Percentiles rank a stretch among this genome's conserved stretches.
Evolutionary conservation across 371 early-diverging fungal genomes (phyloP).

Genomic region (Saksenaea oblongispora): DNA sequence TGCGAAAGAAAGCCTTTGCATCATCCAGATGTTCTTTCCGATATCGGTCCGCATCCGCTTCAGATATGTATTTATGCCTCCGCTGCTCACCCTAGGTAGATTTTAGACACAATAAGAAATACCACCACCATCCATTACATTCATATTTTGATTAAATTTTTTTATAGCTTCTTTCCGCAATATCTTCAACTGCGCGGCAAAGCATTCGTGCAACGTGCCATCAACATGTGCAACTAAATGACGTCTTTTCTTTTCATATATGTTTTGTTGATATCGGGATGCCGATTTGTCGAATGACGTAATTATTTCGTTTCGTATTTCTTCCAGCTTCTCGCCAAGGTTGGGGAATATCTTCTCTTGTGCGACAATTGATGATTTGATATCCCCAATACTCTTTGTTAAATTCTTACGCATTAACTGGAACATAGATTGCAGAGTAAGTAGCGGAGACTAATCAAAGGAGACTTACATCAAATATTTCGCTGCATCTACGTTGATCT

Average conservation of each 20-base stretch:
- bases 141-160: constrained; percentile 56
- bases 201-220: constrained; percentile 76
- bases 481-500: constrained; percentile 97
- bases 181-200: constrained; percentile 85
- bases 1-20: too few species aligned
- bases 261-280: constrained; percentile 83
- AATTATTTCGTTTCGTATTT: constrained; percentile 62
- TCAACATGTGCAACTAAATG: constrained; percentile 80
- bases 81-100: too few species aligned
- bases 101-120: too few species aligned
- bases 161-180: constrained; percentile 69
- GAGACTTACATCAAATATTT: constrained; percentile 72
- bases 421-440: not conserved
- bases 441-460: not conserved
- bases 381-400: constrained; percentile 52
- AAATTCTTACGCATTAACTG: constrained; percentile 76
- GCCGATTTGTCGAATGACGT: constrained; percentile 86
- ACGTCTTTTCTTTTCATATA: constrained; percentile 82
- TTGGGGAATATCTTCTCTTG: constrained; percentile 74
- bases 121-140: too few species aligned
- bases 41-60: too few species aligned
- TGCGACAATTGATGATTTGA: constrained; percentile 70
- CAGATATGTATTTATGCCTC: too few species aligned
- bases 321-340: constrained; percentile 72
- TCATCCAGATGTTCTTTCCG: too few species aligned